Base-by-base conservation (phyloP, 495 filamentous ascomycete genomes). In the Daldinia loculata region DNA sequence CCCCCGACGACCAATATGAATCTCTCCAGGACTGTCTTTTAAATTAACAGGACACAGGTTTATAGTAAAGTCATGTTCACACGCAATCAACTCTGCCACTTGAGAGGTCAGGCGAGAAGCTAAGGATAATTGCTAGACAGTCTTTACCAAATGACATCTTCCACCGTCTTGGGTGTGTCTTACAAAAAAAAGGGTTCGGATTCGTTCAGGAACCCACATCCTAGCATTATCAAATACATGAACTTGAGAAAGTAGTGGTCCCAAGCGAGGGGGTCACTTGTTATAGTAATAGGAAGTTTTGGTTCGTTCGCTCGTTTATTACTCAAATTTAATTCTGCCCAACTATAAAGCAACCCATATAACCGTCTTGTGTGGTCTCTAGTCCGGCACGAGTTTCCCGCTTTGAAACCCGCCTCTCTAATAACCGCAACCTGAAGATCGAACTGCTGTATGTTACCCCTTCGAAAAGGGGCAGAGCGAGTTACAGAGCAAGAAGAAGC, bases 21-120 rank as follows among this genome's bases (percentile, higher is more conserved):
- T 12, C 14, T 15, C 53, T 56, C 51, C 17, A 41, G 12, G 70
- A 62, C 52, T 69, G 66, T 69, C 70, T 59, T 30, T 29, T 73
- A 69, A 73, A 73, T 73, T 69, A 73, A 73, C 48, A 65, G 56
- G 41, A 66, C 51, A 57, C 61, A 66, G 9, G 27, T 53, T 59
- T 58, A 66, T 59, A 73, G 45, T 51, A 69, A 61, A 69, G 39
- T 56, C 51, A 38, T 63, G 61, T 50, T 58, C 70, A 65, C 60
- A 68, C 60, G 64, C 50, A 59, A 56, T 53, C n/a, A 34, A 45
- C 55, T 48, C 58, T 58, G 39, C 61, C 61, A 66, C 52, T 62
- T 57, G 12, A 15, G 27, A 63, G 52, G 66, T 69, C 70, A 69
- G 61, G 51, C 69, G 70, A 57, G 50, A 55, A 24, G 45, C 15